These are phyloP conservation scores for Phytopythium oedochilum DNA, from an alignment of 352 stramenopile species.

Conservation along the genomic window DNA sequence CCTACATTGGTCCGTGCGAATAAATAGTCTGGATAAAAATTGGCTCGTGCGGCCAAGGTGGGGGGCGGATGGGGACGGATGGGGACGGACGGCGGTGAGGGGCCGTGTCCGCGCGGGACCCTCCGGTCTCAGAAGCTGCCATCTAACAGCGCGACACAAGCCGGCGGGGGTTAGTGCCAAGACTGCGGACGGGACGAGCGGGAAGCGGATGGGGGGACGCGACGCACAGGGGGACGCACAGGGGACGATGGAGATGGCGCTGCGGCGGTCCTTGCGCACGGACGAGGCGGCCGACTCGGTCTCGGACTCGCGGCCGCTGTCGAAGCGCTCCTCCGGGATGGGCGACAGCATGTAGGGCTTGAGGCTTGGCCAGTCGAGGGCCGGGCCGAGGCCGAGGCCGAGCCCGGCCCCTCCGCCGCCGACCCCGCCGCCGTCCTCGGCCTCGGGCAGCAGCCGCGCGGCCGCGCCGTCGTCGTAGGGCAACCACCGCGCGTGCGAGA, in stretches of 20 bases:
- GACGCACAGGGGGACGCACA: conserved; percentile 21
- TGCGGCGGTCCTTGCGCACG: conserved; percentile 29
- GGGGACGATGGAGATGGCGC: conserved; percentile 34
- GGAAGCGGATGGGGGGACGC: too few species aligned
- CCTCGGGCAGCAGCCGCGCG: conserved; percentile 10
- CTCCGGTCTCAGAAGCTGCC: conserved; percentile 29
- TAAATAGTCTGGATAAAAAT: conserved; percentile 2
- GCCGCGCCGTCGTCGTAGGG: conserved; percentile 30
- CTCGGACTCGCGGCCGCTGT: conserved; percentile 50
- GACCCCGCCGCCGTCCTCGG: conserved; percentile 17
- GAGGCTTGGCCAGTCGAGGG: conserved; percentile 43
- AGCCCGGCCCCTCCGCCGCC: neutral
- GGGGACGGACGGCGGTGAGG: too few species aligned
- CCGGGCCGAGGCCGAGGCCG: too few species aligned
- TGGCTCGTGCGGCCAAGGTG: too few species aligned
- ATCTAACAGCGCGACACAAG: conserved; percentile 11
- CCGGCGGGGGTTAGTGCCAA: too few species aligned
- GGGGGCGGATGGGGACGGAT: too few species aligned
- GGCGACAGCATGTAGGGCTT: conserved; percentile 60
- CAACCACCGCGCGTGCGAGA: conserved; percentile 65
- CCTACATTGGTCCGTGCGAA: neutral
- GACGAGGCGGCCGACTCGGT: conserved; percentile 37
- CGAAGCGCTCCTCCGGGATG: conserved; percentile 55
- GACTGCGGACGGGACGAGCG: too few species aligned
- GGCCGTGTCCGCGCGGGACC: too few species aligned